Conservation (phyloP, 1,139 yeast genomes). For the Debaryomycetaceae sp. region DNA sequence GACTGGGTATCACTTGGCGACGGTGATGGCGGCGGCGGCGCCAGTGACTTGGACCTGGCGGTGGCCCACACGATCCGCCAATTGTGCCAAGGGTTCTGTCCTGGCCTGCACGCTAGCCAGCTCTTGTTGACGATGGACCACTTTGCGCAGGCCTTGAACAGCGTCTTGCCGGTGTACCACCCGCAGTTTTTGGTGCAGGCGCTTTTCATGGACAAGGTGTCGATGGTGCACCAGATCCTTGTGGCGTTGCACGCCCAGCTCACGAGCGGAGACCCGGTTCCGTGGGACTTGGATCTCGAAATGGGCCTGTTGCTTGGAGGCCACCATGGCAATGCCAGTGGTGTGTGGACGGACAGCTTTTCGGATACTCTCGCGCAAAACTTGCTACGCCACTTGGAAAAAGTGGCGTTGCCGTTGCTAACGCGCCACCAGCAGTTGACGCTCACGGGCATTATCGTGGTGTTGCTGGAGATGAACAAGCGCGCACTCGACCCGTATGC, state of each 20-base stretch:
- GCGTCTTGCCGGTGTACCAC: conserved; percentile 83
- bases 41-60: conserved; percentile 9
- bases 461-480: conserved; percentile 47
- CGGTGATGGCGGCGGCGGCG: conserved; percentile 13
- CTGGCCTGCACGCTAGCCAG: conserved; percentile 9
- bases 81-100: conserved; percentile 40
- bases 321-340: conserved; percentile 1
- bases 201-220: conserved; percentile 50
- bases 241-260: conserved; percentile 39
- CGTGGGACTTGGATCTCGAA: conserved; percentile 27
- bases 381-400: conserved; percentile 50
- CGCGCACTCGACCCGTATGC: conserved; percentile 65
- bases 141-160: conserved; percentile 68
- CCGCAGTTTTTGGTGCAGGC: conserved; percentile 83
- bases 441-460: conserved; percentile 51
- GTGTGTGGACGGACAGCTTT: conserved; percentile 15
- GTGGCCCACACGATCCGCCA: conserved; percentile 29
- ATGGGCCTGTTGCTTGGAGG: conserved; percentile 10
- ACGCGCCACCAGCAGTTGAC: conserved; percentile 91
- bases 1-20: conserved; percentile 35
- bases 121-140: conserved; percentile 28
- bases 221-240: conserved; percentile 48
- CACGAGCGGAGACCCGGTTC: conserved; percentile 24
- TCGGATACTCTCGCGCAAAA: conserved; percentile 34
- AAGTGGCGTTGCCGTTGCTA: conserved; percentile 61